These are phyloP conservation scores for Apiospora hydei DNA, from an alignment of 2,329 filamentous ascomycete species.

Conservation along the genomic window DNA sequence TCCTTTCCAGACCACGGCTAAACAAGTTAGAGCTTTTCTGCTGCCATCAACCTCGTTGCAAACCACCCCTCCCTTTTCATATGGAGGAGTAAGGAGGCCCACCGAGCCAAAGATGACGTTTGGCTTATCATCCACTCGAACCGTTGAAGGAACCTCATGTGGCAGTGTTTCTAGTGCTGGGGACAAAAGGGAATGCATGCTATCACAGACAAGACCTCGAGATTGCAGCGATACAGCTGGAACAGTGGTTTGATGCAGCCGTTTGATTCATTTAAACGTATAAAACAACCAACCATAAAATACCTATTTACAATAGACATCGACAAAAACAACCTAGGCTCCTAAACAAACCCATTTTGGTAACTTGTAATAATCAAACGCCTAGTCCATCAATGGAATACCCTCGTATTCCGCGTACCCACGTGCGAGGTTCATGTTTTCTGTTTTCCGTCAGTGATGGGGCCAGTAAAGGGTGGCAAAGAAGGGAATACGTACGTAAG, in stretches of 20 bases:
- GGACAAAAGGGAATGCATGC: neutral
- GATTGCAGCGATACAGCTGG: neutral
- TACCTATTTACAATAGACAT: constrained; percentile 5
- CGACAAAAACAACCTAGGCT: constrained; percentile 2
- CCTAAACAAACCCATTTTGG: constrained; percentile 4
- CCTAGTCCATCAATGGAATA: constrained; percentile 56
- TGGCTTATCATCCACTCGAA: too few species aligned
- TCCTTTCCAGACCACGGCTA: neutral
- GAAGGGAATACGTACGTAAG: constrained; percentile 70
- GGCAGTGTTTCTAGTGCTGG: neutral
- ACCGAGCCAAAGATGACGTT: too few species aligned
- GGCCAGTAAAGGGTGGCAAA: neutral
- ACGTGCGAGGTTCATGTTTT: constrained; percentile 78
- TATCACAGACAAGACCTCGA: neutral
- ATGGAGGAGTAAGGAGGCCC: too few species aligned
- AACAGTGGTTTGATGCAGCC: neutral
- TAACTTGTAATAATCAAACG: constrained; percentile 5
- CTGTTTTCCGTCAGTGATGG: constrained; percentile 39
- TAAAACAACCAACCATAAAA: constrained; percentile 9
- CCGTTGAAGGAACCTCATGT: neutral
- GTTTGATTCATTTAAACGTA: constrained; percentile 6
- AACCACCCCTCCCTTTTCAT: too few species aligned
- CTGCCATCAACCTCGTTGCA: neutral
- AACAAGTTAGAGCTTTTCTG: neutral
- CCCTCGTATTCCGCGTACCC: constrained; percentile 77